Evolutionary conservation across 306 rosid genomes (phyloP).

Genomic region (Hippophae rhamnoides): DNA sequence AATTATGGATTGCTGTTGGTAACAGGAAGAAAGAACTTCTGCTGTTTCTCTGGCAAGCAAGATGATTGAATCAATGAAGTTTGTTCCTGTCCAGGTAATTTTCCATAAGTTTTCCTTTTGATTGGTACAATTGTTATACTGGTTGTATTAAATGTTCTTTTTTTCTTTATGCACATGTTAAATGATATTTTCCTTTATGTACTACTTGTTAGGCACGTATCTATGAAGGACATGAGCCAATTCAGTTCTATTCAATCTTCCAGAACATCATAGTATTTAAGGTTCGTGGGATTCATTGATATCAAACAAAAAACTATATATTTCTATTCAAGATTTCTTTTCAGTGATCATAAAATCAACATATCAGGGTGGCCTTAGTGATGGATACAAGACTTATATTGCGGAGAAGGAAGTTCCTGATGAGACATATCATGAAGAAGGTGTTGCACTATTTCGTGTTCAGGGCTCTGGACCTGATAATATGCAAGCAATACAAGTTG

Average conservation of each 20-base stretch:
- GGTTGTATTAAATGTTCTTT: not conserved
- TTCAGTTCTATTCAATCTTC: slow-evolving; percentile 70
- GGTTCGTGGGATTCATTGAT: slow-evolving; percentile 45
- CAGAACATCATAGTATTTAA: slow-evolving; percentile 70
- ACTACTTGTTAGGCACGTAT: slow-evolving; percentile 62
- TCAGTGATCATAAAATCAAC: slow-evolving; percentile 13
- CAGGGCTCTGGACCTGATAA: slow-evolving; percentile 95
- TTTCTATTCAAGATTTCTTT: slow-evolving; percentile 4
- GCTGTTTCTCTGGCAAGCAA: slow-evolving; percentile 63
- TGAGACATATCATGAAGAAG: slow-evolving; percentile 70
- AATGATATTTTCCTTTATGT: slow-evolving; percentile 19
- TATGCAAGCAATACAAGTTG: slow-evolving; percentile 99
- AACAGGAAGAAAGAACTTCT: slow-evolving; percentile 76
- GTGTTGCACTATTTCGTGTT: slow-evolving; percentile 79
- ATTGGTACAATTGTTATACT: slow-evolving; percentile 16
- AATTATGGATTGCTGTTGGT: slow-evolving; percentile 24
- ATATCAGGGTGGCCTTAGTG: slow-evolving; percentile 86
- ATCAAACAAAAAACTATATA: slow-evolving; percentile 5
- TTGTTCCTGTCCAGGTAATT: slow-evolving; percentile 65
- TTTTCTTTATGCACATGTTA: slow-evolving; percentile 13
- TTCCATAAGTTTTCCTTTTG: slow-evolving; percentile 14
- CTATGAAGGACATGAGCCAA: slow-evolving; percentile 81
- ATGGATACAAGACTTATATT: slow-evolving; percentile 64
- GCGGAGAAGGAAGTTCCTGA: slow-evolving; percentile 64
- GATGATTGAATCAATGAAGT: slow-evolving; percentile 87